Percentiles rank a stretch among this genome's conserved stretches.
Evolutionary conservation across 2,329 filamentous ascomycete species (phyloP).

Genomic region (Aspergillus bombycis): DNA sequence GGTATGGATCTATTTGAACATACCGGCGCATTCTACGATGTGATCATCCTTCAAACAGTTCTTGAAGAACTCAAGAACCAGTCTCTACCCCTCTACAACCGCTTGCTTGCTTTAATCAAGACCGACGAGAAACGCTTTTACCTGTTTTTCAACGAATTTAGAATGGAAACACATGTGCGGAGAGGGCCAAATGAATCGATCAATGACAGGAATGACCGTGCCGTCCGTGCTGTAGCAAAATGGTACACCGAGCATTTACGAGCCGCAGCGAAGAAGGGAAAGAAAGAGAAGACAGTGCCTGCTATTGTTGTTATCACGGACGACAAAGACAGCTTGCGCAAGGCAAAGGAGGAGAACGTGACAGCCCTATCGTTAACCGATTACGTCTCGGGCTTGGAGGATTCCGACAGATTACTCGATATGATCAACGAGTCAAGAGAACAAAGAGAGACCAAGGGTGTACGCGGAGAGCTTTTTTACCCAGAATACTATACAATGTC

Average conservation of each 20-base stretch:
- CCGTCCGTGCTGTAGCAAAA: constrained; percentile 79
- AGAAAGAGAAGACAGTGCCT: constrained; percentile 62
- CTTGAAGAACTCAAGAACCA: constrained; percentile 94
- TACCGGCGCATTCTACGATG: constrained; percentile 88
- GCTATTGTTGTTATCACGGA: constrained; percentile 92
- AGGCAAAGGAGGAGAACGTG: constrained; percentile 74
- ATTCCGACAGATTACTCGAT: constrained; percentile 82
- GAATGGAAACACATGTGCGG: constrained; percentile 83
- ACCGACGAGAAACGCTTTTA: constrained; percentile 98
- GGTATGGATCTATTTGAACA: constrained; percentile 98
- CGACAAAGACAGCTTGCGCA: constrained; percentile 82
- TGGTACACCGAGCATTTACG: constrained; percentile 89
- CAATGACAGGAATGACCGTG: constrained; percentile 95
- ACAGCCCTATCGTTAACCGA: constrained; percentile 68
- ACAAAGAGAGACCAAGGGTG: constrained; percentile 64
- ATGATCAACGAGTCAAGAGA: constrained; percentile 86
- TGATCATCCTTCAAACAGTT: constrained; percentile 94
- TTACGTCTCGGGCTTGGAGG: constrained; percentile 82
- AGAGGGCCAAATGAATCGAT: constrained; percentile 79
- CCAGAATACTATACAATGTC: constrained; percentile 87
- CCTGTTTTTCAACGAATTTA: constrained; percentile 98
- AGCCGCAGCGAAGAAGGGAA: constrained; percentile 58
- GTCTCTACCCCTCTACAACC: constrained; percentile 92
- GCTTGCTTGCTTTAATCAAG: constrained; percentile 84
- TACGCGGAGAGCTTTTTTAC: constrained; percentile 75